A percentile compares a stretch with the other conserved stretches of the same genome.
These are phyloP conservation scores for Eucalyptus decipiens DNA, from an alignment of 345 rosid species.

Conservation along the genomic window DNA sequence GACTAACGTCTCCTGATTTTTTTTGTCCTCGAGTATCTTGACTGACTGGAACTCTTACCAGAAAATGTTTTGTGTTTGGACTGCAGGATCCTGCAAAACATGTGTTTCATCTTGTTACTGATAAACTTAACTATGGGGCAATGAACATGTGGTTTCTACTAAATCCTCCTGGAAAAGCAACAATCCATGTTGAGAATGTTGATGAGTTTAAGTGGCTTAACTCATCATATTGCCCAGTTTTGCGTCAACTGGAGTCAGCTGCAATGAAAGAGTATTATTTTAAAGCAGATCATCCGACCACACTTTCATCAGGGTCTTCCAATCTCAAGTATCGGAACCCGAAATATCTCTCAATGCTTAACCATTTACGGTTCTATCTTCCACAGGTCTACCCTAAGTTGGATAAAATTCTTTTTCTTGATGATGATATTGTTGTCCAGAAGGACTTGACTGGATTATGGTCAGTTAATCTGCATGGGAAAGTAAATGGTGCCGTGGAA, in stretches of 20 bases:
- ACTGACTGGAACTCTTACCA: background rate
- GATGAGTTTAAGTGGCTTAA: conserved; percentile 99
- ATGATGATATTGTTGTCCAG: conserved; percentile 97
- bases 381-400: conserved; percentile 90
- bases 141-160: conserved; percentile 99
- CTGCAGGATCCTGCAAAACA: conserved; percentile 93
- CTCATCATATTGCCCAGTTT: conserved; percentile 93
- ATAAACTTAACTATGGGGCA: conserved; percentile 92
- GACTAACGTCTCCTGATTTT: background rate
- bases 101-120: conserved; percentile 93
- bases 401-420: conserved; percentile 88
- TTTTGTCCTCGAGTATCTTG: background rate
- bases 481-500: conserved; percentile 98
- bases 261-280: conserved; percentile 96
- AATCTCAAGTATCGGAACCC: conserved; percentile 97
- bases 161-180: conserved; percentile 90
- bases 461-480: conserved; percentile 77
- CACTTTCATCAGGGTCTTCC: conserved; percentile 70
- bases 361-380: conserved; percentile 92
- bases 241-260: conserved; percentile 87
- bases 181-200: conserved; percentile 94
- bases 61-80: background rate
- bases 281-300: conserved; percentile 89
- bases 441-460: conserved; percentile 87
- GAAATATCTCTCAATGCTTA: conserved; percentile 95